phyloP scores from a whole-genome alignment of 352 stramenopile genomes.

The Globisporangium iwayamae region DNA sequence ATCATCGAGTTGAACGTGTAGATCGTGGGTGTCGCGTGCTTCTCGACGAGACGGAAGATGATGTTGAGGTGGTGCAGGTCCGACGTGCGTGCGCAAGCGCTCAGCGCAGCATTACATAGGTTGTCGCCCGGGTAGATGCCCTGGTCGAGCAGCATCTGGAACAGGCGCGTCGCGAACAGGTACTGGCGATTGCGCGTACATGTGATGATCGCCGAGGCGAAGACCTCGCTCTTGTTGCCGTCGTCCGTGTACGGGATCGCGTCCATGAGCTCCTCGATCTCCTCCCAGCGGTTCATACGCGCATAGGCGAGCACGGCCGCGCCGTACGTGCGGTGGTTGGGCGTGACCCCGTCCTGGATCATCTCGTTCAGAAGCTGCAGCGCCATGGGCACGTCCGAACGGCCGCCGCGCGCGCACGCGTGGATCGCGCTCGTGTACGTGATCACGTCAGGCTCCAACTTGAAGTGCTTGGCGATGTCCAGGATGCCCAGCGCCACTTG shows the following conservation, averaged over 20 bases:
- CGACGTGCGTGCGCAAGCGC: slow-evolving; percentile 56
- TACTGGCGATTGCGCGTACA: slow-evolving; percentile 73
- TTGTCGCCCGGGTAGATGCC: slow-evolving; percentile 69
- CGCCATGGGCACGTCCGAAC: slow-evolving; percentile 42
- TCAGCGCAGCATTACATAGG: slow-evolving; percentile 66
- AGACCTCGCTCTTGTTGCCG: slow-evolving; percentile 58
- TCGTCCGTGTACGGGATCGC: slow-evolving; percentile 56
- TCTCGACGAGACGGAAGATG: slow-evolving; percentile 64
- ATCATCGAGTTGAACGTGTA: slow-evolving; percentile 86
- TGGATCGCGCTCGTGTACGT: slow-evolving; percentile 83
- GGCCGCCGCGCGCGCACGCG: slow-evolving; percentile 59
- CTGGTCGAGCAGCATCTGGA: slow-evolving; percentile 60
- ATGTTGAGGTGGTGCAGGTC: slow-evolving; percentile 54
- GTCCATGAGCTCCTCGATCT: slow-evolving; percentile 61
- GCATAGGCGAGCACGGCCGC: slow-evolving; percentile 66
- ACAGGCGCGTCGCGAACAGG: slow-evolving; percentile 51
- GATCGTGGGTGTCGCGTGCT: slow-evolving; percentile 50
- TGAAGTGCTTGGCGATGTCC: slow-evolving; percentile 66
- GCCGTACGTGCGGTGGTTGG: slow-evolving; percentile 76
- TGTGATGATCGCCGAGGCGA: slow-evolving; percentile 71
- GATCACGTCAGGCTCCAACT: slow-evolving; percentile 58
- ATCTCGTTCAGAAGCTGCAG: slow-evolving; percentile 80
- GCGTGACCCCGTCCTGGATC: slow-evolving; percentile 45
- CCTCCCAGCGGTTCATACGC: slow-evolving; percentile 60
- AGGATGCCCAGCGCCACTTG: slow-evolving; percentile 64